A percentile compares a stretch with the other conserved stretches of the same genome.
Conservation (phyloP, 805 yeast genomes). For the Cyberlindnera euphorbiiphila region DNA sequence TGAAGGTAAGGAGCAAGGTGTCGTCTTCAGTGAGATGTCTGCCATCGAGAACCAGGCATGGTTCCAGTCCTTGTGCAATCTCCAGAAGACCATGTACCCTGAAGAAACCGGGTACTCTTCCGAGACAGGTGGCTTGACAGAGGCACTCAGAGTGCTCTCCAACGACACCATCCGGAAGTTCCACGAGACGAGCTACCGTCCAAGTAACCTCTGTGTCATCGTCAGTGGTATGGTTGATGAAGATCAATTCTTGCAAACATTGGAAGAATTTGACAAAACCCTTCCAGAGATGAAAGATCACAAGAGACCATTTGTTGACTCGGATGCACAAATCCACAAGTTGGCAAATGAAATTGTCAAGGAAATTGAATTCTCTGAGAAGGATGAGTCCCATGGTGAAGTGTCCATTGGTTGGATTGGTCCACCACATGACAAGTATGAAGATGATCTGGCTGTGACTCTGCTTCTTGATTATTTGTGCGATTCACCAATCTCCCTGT, state of each 20-base stretch:
- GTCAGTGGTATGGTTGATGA: slow-evolving; percentile 86
- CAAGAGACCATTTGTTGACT: slow-evolving; percentile 78
- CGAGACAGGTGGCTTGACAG: slow-evolving; percentile 90
- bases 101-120: slow-evolving; percentile 77
- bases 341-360: slow-evolving; percentile 36
- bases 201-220: slow-evolving; percentile 79
- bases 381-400: slow-evolving; percentile 82
- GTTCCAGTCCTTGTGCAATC: slow-evolving; percentile 57
- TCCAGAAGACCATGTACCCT: slow-evolving; percentile 53
- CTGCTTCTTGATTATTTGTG: slow-evolving; percentile 71
- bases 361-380: slow-evolving; percentile 78
- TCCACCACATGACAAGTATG: slow-evolving; percentile 50
- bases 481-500: slow-evolving; percentile 70
- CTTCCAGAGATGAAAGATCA: slow-evolving; percentile 34
- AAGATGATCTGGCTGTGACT: slow-evolving; percentile 64
- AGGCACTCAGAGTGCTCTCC: slow-evolving; percentile 67
- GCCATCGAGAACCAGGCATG: slow-evolving; percentile 79
- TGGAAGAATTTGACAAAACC: slow-evolving; percentile 58
- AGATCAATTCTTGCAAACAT: slow-evolving; percentile 55
- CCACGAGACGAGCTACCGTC: slow-evolving; percentile 68
- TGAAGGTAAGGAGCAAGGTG: slow-evolving; percentile 88
- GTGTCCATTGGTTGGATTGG: slow-evolving; percentile 77
- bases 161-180: slow-evolving; percentile 73
- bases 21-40: slow-evolving; percentile 96
- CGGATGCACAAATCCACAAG: slow-evolving; percentile 39